Conservation (phyloP, 202 grass and related monocot genomes). For the Zoysia matrella region DNA sequence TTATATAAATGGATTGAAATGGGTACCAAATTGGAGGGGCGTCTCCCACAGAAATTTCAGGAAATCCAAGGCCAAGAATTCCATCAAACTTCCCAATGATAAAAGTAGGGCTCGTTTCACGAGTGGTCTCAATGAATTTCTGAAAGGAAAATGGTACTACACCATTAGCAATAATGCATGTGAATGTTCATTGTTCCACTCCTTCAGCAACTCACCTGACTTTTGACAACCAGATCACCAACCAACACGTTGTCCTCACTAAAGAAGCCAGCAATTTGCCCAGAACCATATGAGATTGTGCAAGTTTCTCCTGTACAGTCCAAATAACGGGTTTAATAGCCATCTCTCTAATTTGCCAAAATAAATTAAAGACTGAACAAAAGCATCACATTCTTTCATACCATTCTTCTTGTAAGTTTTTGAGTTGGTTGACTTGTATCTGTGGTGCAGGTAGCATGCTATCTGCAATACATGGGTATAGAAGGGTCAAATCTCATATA, state of each 20-base stretch:
- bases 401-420: constrained; percentile 78
- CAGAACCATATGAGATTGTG: constrained; percentile 91
- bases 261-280: constrained; percentile 86
- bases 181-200: neutral
- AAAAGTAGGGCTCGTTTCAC: constrained; percentile 69
- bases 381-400: constrained; percentile 1
- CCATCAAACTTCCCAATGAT: constrained; percentile 87
- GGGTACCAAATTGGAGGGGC: constrained; percentile 77
- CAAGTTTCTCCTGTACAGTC: constrained; percentile 59
- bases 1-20: neutral
- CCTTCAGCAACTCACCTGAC: constrained; percentile 45
- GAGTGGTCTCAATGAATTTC: constrained; percentile 88
- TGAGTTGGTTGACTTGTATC: constrained; percentile 68
- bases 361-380: neutral
- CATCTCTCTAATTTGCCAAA: neutral
- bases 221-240: constrained; percentile 76
- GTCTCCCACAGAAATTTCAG: constrained; percentile 81
- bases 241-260: constrained; percentile 81
- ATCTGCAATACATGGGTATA: constrained; percentile 63
- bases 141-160: constrained; percentile 32
- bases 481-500: constrained; percentile 9
- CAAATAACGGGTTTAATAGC: no score
- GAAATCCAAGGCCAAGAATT: constrained; percentile 92
- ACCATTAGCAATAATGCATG: neutral
- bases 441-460: constrained; percentile 83